Evolutionary conservation across 192 early-diverging fungal genomes (phyloP).

Genomic region (Umbelopsis ramanniana): DNA sequence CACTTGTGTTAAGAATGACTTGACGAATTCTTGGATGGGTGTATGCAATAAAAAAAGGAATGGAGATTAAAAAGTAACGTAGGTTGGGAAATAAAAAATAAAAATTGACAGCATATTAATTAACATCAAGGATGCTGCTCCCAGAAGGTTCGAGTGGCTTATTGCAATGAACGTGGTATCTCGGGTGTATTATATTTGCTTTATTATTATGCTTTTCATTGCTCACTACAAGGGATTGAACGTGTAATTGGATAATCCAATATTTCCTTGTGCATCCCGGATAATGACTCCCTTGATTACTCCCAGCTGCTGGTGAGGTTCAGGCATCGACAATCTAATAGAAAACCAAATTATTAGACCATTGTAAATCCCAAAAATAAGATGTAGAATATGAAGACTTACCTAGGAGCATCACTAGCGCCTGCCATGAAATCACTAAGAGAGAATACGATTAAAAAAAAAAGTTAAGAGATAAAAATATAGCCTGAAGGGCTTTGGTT

Average conservation of each 20-base stretch:
- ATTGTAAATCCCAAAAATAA: background rate
- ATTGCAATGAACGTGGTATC: slow-evolving; percentile 5
- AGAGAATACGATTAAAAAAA: background rate
- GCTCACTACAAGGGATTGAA: slow-evolving; percentile 36
- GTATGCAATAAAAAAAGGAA: slow-evolving; percentile 7
- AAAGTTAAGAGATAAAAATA: too few relatives aligned
- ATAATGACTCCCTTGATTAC: slow-evolving; percentile 59
- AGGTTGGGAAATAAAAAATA: background rate
- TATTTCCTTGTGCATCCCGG: slow-evolving; percentile 61
- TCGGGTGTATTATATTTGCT: background rate
- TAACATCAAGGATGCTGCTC: too few relatives aligned
- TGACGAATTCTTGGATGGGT: background rate
- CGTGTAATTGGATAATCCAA: slow-evolving; percentile 56
- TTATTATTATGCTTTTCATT: background rate
- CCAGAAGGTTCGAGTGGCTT: background rate
- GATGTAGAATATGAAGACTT: background rate
- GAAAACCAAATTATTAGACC: background rate
- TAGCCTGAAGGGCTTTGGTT: too few relatives aligned
- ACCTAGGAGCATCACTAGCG: slow-evolving; percentile 51
- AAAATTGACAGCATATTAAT: background rate
- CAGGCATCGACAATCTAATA: slow-evolving; percentile 53
- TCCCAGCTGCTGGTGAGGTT: slow-evolving; percentile 55
- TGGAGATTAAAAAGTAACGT: background rate
- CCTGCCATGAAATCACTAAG: slow-evolving; percentile 56
- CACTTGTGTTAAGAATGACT: background rate